phyloP scores from a whole-genome alignment of 2,329 filamentous ascomycete genomes.

The Epichloe coenophiala region DNA sequence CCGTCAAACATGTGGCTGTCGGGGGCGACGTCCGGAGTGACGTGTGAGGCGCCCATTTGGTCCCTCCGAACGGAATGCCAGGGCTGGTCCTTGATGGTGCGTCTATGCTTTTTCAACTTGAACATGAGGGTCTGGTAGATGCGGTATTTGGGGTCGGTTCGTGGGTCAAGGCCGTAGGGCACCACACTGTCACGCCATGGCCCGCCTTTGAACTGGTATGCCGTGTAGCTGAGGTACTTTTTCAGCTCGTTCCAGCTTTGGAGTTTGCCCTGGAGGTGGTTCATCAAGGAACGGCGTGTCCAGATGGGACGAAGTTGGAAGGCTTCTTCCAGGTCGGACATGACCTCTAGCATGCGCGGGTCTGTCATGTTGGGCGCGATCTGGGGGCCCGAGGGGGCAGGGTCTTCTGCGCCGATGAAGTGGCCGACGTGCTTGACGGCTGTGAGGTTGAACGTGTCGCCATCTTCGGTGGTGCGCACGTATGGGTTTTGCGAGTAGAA shows the following conservation, averaged over 20 bases:
- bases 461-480: slow-evolving; percentile 47
- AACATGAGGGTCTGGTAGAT: slow-evolving; percentile 85
- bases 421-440: slow-evolving; percentile 45
- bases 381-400: slow-evolving; percentile 48
- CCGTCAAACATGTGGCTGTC: slow-evolving; percentile 74
- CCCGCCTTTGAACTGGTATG: slow-evolving; percentile 84
- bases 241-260: slow-evolving; percentile 49
- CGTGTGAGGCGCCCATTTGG: slow-evolving; percentile 25
- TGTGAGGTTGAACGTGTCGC: slow-evolving; percentile 43
- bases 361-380: slow-evolving; percentile 46
- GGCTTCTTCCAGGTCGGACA: slow-evolving; percentile 48
- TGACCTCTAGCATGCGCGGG: slow-evolving; percentile 46
- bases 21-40: slow-evolving; percentile 24
- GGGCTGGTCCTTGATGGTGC: slow-evolving; percentile 30
- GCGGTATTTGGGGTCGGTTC: slow-evolving; percentile 61
- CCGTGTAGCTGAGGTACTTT: slow-evolving; percentile 67
- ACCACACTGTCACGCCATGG: slow-evolving; percentile 86
- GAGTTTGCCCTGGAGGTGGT: slow-evolving; percentile 44
- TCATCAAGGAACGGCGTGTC: slow-evolving; percentile 71
- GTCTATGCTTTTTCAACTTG: slow-evolving; percentile 46
- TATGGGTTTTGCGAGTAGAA: slow-evolving; percentile 79
- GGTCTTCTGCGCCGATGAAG: slow-evolving; percentile 47
- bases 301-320: slow-evolving; percentile 70
- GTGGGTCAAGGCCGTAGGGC: slow-evolving; percentile 74
- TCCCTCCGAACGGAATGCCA: slow-evolving; percentile 35